These are phyloP conservation scores for Backusella morwellensis DNA, from an alignment of 192 early-diverging fungal species.

Conservation along the genomic window DNA sequence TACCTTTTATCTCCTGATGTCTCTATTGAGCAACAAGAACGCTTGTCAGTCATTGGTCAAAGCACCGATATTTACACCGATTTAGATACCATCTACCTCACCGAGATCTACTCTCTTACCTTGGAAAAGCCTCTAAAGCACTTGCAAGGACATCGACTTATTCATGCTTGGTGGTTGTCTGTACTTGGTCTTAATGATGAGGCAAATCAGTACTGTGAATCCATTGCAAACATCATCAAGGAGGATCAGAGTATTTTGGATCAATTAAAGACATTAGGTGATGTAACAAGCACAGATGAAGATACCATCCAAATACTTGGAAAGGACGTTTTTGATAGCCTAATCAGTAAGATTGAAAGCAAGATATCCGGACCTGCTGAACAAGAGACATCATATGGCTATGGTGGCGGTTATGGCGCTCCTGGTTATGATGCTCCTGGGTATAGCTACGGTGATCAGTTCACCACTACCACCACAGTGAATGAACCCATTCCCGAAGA, in stretches of 20 bases:
- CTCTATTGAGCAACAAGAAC: conserved; percentile 23
- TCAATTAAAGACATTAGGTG: conserved; percentile 74
- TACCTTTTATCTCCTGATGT: conserved; percentile 55
- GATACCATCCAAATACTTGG: conserved; percentile 14
- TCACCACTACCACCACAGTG: no score
- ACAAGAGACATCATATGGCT: background rate
- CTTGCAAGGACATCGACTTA: conserved; percentile 87
- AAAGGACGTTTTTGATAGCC: conserved; percentile 3
- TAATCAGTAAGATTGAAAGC: background rate
- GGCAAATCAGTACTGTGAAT: conserved; percentile 77
- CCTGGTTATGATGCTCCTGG: background rate
- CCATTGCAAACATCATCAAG: conserved; percentile 70
- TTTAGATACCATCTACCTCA: conserved; percentile 62
- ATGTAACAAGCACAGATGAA: conserved; percentile 50
- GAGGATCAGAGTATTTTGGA: conserved; percentile 52
- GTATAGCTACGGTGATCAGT: background rate
- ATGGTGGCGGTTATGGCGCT: conserved; percentile 2
- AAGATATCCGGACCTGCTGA: background rate
- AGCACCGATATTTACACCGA: conserved; percentile 39
- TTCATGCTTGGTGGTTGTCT: conserved; percentile 75
- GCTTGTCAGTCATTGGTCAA: background rate
- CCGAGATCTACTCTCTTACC: conserved; percentile 84
- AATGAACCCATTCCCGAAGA: background rate
- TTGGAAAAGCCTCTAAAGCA: conserved; percentile 63
- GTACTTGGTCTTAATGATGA: conserved; percentile 75